Conservation (phyloP, 805 yeast species). For the Zygosaccharomyces gambellarensis region DNA sequence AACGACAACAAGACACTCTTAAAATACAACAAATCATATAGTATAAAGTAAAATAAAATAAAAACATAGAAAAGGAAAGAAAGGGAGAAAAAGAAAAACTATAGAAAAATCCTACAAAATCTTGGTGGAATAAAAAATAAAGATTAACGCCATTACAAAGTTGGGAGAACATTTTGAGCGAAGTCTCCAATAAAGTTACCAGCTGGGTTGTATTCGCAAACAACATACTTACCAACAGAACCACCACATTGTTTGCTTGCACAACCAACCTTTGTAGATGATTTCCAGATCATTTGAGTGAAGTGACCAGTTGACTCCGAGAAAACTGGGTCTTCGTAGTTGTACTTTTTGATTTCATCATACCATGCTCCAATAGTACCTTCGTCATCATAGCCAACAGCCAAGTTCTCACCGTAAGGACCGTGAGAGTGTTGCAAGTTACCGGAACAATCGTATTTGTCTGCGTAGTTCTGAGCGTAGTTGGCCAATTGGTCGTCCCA, state of each 20-base stretch:
- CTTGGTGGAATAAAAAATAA: not conserved
- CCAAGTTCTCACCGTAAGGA: conserved; percentile 77
- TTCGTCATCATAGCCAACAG: conserved; percentile 57
- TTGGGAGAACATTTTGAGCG: conserved; percentile 29
- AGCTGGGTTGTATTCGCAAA: conserved; percentile 71
- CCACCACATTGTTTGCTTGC: conserved; percentile 58
- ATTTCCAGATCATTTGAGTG: conserved; percentile 79
- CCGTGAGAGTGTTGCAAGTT: conserved; percentile 63
- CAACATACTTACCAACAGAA: conserved; percentile 55
- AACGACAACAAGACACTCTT: not conserved
- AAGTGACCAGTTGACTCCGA: conserved; percentile 64
- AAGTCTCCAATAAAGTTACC: conserved; percentile 64
- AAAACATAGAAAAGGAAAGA: not conserved
- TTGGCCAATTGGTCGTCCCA: conserved; percentile 55
- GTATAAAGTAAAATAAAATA: not conserved
- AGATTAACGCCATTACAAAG: not conserved
- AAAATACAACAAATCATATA: not conserved
- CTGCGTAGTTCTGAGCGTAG: conserved; percentile 56
- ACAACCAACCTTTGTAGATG: conserved; percentile 67
- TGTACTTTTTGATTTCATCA: conserved; percentile 54
- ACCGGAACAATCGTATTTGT: conserved; percentile 50
- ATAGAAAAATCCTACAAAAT: conserved; percentile 1
- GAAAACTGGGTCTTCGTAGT: conserved; percentile 47
- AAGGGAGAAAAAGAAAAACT: not conserved
- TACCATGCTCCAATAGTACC: conserved; percentile 73